phyloP scores from a whole-genome alignment of 768 basidiomycete species.

The Leccinum arenicola region DNA sequence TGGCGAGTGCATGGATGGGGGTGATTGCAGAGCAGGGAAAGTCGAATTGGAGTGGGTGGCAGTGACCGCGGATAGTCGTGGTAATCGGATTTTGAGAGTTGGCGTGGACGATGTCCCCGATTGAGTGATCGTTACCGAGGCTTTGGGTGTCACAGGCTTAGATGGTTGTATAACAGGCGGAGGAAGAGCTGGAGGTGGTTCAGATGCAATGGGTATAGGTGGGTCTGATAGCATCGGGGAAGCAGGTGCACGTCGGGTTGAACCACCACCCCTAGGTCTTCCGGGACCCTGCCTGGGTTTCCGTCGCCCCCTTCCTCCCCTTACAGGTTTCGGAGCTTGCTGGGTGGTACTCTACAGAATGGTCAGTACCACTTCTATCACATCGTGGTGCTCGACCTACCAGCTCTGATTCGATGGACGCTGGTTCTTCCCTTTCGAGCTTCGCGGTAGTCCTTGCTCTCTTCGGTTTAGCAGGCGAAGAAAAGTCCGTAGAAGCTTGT shows the following conservation, averaged over 20 bases:
- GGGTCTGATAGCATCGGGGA: slow-evolving; percentile 7
- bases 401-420: slow-evolving; percentile 5
- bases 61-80: slow-evolving; percentile 31
- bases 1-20: slow-evolving; percentile 19
- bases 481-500: slow-evolving; percentile 16
- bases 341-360: slow-evolving; percentile 11
- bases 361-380: slow-evolving; percentile 4
- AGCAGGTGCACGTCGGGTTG: slow-evolving; percentile 15
- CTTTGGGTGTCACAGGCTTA: slow-evolving; percentile 32
- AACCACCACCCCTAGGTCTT: slow-evolving; percentile 18
- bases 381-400: slow-evolving; percentile 16
- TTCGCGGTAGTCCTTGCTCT: slow-evolving; percentile 29
- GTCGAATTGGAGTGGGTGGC: slow-evolving; percentile 21
- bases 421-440: slow-evolving; percentile 24
- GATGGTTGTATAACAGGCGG: slow-evolving; percentile 12
- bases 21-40: slow-evolving; percentile 22
- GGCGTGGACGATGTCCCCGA: slow-evolving; percentile 31
- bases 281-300: slow-evolving; percentile 17
- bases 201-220: slow-evolving; percentile 17
- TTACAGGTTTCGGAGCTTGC: slow-evolving; percentile 15
- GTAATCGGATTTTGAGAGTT: slow-evolving; percentile 34
- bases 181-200: slow-evolving; percentile 6
- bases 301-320: slow-evolving; percentile 23
- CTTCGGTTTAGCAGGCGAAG: slow-evolving; percentile 30
- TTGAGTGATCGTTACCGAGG: slow-evolving; percentile 35